Conservation (phyloP, 306 rosid species). For the Quercus robur region DNA sequence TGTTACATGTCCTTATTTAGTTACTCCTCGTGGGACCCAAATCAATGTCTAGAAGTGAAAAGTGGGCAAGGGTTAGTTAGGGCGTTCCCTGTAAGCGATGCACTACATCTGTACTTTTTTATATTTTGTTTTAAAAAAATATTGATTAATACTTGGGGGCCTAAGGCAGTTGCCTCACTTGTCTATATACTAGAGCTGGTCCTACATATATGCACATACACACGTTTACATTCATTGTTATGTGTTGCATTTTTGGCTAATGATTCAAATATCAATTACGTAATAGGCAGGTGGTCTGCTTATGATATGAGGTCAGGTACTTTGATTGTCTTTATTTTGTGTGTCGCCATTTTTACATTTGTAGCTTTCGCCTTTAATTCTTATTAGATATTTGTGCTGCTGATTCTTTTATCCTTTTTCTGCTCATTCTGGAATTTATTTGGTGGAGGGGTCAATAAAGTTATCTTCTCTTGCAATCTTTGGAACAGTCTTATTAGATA, state of each 20-base stretch:
- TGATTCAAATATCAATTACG: not conserved
- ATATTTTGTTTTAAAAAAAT: no score
- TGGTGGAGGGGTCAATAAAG: conserved; percentile 9
- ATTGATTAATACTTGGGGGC: no score
- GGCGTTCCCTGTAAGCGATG: no score
- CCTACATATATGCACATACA: no score
- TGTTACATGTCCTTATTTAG: not conserved
- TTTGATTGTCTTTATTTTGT: not conserved
- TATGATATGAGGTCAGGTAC: not conserved
- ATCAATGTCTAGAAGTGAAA: not conserved
- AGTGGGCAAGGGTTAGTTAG: no score
- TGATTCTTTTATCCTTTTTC: conserved; percentile 1
- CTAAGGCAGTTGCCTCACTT: no score
- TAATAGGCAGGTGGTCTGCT: not conserved
- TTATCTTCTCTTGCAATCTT: conserved; percentile 19
- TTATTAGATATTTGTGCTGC: conserved; percentile 6
- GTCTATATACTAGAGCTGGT: no score
- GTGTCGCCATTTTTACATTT: not conserved
- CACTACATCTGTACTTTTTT: no score
- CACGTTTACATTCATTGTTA: not conserved
- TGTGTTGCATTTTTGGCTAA: not conserved
- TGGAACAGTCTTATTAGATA: conserved; percentile 39
- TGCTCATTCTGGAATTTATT: not conserved
- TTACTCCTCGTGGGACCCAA: not conserved
- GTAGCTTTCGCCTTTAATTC: not conserved